These are phyloP conservation scores for Epithemia pelagica DNA, from an alignment of 108 stramenopile genomes.

Conservation along the genomic window DNA sequence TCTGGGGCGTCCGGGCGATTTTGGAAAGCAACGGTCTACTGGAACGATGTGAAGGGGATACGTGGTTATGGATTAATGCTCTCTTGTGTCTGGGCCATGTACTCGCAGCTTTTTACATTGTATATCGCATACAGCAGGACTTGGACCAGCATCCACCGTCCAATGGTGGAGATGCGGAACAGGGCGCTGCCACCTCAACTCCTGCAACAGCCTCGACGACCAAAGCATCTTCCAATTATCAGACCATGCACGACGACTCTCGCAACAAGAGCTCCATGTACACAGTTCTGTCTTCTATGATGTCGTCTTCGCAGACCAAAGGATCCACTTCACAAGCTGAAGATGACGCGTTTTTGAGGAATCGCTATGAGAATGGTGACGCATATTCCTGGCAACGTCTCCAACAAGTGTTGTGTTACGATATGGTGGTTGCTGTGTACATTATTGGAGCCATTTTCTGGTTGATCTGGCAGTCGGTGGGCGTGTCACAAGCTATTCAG, in stretches of 20 bases:
- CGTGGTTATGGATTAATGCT: conserved; percentile 46
- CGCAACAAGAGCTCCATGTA: background rate
- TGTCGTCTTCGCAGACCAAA: background rate
- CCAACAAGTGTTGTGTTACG: conserved; percentile 63
- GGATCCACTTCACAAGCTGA: background rate
- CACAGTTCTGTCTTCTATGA: background rate
- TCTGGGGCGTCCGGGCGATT: conserved; percentile 15
- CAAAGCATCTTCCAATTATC: background rate
- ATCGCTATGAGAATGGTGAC: conserved; percentile 11
- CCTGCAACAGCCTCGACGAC: conserved; percentile 7
- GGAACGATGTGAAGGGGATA: conserved; percentile 7
- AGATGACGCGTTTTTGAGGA: conserved; percentile 15
- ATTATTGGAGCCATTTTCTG: conserved; percentile 45
- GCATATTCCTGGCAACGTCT: conserved; percentile 31
- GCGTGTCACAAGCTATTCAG: conserved; percentile 20
- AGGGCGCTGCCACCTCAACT: background rate
- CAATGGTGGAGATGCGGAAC: background rate
- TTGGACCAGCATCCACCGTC: background rate
- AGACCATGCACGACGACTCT: conserved; percentile 2
- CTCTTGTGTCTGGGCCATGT: conserved; percentile 41
- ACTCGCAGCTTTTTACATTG: conserved; percentile 49
- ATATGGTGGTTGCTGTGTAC: conserved; percentile 60
- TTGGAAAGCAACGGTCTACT: conserved; percentile 9
- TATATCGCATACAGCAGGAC: conserved; percentile 24
- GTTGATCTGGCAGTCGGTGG: conserved; percentile 43